Percentiles rank a stretch among this genome's conserved stretches.
Conservation (phyloP, 1,284 basidiomycete species). For the Fistulinella staudtii region DNA sequence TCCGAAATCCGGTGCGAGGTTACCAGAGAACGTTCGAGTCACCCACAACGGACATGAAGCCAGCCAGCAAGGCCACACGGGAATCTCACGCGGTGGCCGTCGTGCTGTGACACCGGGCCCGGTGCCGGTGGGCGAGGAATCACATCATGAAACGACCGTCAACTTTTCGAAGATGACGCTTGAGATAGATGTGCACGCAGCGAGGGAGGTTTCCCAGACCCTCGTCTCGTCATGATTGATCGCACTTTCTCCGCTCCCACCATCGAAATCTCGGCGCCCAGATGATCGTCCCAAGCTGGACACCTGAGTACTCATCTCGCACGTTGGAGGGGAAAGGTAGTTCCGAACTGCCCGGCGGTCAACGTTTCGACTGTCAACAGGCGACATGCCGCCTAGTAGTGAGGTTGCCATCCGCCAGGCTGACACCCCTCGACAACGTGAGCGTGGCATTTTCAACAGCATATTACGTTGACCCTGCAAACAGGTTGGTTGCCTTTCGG, state of each 20-base stretch:
- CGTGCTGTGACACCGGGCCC: conserved; percentile 12
- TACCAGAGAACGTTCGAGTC: no score
- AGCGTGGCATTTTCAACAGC: conserved; percentile 1
- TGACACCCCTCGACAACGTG: neutral
- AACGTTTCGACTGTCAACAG: no score
- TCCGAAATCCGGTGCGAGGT: neutral
- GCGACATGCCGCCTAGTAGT: no score
- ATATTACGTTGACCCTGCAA: conserved; percentile 22
- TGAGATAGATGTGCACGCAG: conserved; percentile 8
- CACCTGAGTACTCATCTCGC: conserved; percentile 5
- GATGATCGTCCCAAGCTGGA: conserved; percentile 7
- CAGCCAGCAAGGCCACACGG: neutral
- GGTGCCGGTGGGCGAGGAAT: conserved; percentile 18
- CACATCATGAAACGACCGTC: conserved; percentile 7
- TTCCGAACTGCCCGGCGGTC: neutral
- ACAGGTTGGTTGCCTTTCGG: conserved; percentile 5
- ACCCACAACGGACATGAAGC: no score
- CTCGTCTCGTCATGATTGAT: conserved; percentile 4
- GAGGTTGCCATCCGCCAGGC: neutral
- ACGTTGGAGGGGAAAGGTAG: neutral
- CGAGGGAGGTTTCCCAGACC: conserved; percentile 8
- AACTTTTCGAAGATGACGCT: conserved; percentile 9
- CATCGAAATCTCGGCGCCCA: conserved; percentile 6
- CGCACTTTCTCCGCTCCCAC: conserved; percentile 13
- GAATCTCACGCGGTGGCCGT: conserved; percentile 10